A percentile compares a stretch with the other conserved stretches of the same genome.
phyloP scores from a whole-genome alignment of 1,284 basidiomycete species.

The Malassezia globosa region DNA sequence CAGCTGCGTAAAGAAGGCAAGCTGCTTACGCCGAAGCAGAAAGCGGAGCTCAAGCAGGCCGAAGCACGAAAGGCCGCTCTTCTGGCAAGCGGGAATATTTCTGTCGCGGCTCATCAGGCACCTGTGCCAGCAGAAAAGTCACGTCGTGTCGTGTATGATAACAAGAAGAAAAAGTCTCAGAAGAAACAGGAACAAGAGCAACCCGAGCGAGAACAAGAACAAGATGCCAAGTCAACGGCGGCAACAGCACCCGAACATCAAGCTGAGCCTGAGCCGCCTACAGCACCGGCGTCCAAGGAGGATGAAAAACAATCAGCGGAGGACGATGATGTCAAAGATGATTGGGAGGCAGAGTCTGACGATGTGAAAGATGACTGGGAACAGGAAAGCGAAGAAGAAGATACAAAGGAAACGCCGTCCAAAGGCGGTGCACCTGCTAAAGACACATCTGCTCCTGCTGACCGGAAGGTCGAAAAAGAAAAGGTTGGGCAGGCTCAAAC shows the following conservation, averaged over 20 bases:
- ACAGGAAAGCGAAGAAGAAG: conserved; percentile 60
- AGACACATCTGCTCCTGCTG: too few relatives aligned
- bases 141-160: conserved; percentile 62
- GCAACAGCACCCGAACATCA: conserved; percentile 3
- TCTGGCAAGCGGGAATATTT: conserved; percentile 67
- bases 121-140: conserved; percentile 30
- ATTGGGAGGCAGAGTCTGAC: conserved; percentile 48
- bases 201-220: conserved; percentile 21
- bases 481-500: conserved; percentile 12
- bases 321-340: conserved; percentile 46
- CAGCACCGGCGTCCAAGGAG: conserved; percentile 37
- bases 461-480: too few relatives aligned
- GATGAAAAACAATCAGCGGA: conserved; percentile 22
- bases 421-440: conserved; percentile 4
- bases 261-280: conserved; percentile 34
- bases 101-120: conserved; percentile 67
- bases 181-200: conserved; percentile 9
- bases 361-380: conserved; percentile 75
- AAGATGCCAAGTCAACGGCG: conserved; percentile 30
- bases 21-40: conserved; percentile 60
- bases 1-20: conserved; percentile 46
- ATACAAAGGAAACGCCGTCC: conserved; percentile 53
- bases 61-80: conserved; percentile 84
- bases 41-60: conserved; percentile 79
- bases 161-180: conserved; percentile 63